Conservation (phyloP, 805 yeast species). For the Candida taoyuanica region DNA sequence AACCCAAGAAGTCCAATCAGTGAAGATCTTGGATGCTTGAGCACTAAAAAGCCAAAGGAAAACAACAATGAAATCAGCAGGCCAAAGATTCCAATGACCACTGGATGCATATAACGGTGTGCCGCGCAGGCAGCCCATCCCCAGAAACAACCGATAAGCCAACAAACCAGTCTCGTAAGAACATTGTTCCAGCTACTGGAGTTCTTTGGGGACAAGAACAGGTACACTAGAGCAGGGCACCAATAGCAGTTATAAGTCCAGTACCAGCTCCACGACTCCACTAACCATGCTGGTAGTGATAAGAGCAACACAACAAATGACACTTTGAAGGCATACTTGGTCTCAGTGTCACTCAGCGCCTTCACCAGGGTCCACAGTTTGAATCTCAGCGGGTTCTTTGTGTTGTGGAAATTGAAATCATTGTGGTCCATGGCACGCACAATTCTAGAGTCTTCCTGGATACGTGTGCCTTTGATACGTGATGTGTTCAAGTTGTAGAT, state of each 20-base stretch:
- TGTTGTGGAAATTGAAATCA: conserved; percentile 38
- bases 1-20: conserved; percentile 37
- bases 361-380: conserved; percentile 35
- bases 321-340: conserved; percentile 41
- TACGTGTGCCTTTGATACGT: conserved; percentile 20
- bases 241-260: conserved; percentile 39
- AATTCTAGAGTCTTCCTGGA: conserved; percentile 7
- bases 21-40: conserved; percentile 40
- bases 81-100: conserved; percentile 38
- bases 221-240: conserved; percentile 34
- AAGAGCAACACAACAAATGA: conserved; percentile 34
- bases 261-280: conserved; percentile 38
- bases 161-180: conserved; percentile 30
- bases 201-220: conserved; percentile 38
- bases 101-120: conserved; percentile 32
- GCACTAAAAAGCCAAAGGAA: conserved; percentile 32
- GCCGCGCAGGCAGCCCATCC: conserved; percentile 44
- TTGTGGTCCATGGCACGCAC: conserved; percentile 38
- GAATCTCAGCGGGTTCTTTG: conserved; percentile 32
- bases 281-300: conserved; percentile 41
- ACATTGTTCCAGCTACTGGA: conserved; percentile 34
- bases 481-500: conserved; percentile 43
- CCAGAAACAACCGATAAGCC: conserved; percentile 41
- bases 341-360: conserved; percentile 32
- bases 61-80: conserved; percentile 32